Base-by-base conservation (phyloP, 2,329 filamentous ascomycete genomes). In the Aspergillus uvarum region DNA sequence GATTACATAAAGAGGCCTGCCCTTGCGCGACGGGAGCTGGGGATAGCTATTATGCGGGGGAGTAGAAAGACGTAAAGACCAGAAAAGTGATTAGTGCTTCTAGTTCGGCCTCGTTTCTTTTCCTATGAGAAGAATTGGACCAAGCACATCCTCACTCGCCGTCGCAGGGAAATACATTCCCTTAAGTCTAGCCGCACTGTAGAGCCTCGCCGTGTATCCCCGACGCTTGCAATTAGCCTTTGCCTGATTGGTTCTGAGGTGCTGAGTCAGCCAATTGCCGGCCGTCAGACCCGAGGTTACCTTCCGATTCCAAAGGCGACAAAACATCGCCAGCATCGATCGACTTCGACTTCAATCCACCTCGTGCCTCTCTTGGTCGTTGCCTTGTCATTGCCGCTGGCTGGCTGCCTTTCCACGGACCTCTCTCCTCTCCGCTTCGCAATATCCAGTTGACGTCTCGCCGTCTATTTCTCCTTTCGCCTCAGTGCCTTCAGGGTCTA, bases 231-330 rank as follows among this genome's bases (percentile, higher is more conserved):
- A 74, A 74, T 74, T 74, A 74, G 63, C 52, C 59, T 48, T 5
- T 6, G 21, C 38, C 6, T 74, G 68, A 75, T 75, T 75, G 73
- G 73, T 56, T 22, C 1, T 4, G 0, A 5, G 0, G 0, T 2
- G 67, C 68, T 74, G 68, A 75, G 64, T 75, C 70, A 75, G 69
- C 70, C 50, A 8, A 47, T 59, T 64, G 63, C 65, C 70, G 70
- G 70, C 69, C 60, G 63, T 63, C 68, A 70, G 69, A 73, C 73
- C 72, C 73, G 72, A 74, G 73, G 72, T 75, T 71, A 72, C 64
- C 63, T 62, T 44, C 54, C 56, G 59, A 59, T 65, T 47, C 55
- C 50, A 63, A 58, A 60, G 48, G 60, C 65, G 65, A 67, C 60
- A 64, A 63, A 67, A 64, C 67, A 70, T 69, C 70, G 53, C 53